Evolutionary conservation across 164 flowering plant species (phyloP), one percentile per base, ranked within the genome.

Genomic region (Protea cynaroides): DNA sequence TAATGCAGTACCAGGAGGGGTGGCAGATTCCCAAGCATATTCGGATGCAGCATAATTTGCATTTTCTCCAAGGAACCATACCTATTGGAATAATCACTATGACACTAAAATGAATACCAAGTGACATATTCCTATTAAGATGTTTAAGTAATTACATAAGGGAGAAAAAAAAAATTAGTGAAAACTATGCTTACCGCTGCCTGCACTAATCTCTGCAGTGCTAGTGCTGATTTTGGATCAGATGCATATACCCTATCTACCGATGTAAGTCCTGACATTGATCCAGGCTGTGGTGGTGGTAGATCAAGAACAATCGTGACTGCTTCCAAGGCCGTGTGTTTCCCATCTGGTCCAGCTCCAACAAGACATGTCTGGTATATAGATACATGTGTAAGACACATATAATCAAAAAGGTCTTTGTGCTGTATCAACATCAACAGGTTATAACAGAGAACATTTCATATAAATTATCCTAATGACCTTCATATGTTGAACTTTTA

Each of bases 1-100:
- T 65, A 94, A 73, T 75, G 99, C 99, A 61, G 99, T 94, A 62
- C 97, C 99, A 69, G 99, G 99, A 54, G 99, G 99, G 43, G 97
- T 94, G 70, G 99, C 88, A 55, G 99, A 95, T 75, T 95, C 99
- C 97, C 97, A 92, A 64, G 99, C 97, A 81, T 92, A 95, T 73
- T 95, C 99, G 40, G 97, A 95, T 68, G 99, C 99, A 72, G 97
- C 97, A 79, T 95, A 95, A 73, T 94, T 94, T 70, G 97, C 99
- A 86, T 94, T 94, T 79, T 94, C 99, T 44, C 99, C 99, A 73
- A 94, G 95, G 78, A 94, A 94, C 99, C 99, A 94, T 7, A 94
- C 99, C 99, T 94, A 75, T 61, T 75, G 29, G 61, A 43, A 49
- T 25, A 12, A 73, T 11, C 36, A 54, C 59, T 51, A 25, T 3